Evolutionary conservation across 2,329 filamentous ascomycete species (phyloP).

Genomic region (Ceratocystis papillata): DNA sequence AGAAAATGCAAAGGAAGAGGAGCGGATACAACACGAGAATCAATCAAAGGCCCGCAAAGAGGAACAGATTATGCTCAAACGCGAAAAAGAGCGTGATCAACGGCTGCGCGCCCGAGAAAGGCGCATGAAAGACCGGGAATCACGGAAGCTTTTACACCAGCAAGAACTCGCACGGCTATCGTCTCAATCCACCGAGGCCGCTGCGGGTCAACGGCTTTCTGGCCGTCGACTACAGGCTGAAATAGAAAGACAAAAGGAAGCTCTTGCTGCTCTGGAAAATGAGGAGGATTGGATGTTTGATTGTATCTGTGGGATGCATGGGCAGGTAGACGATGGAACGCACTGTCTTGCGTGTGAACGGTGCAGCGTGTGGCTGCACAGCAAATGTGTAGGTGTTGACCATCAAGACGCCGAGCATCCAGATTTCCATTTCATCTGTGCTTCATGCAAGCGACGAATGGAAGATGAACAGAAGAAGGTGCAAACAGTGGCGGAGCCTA

Average conservation of each 20-base stretch:
- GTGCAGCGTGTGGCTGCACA: slow-evolving; percentile 96
- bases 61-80: slow-evolving; percentile 40
- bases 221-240: slow-evolving; percentile 53
- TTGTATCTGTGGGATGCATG: slow-evolving; percentile 81
- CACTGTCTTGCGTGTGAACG: slow-evolving; percentile 89
- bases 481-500: slow-evolving; percentile 44
- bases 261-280: slow-evolving; percentile 59
- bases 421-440: slow-evolving; percentile 80
- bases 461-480: slow-evolving; percentile 52
- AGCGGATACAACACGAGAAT: slow-evolving; percentile 40
- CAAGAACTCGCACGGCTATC: slow-evolving; percentile 71
- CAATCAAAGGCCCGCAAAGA: slow-evolving; percentile 57
- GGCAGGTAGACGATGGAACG: slow-evolving; percentile 85
- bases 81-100: slow-evolving; percentile 64
- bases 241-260: slow-evolving; percentile 67
- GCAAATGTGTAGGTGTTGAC: slow-evolving; percentile 73
- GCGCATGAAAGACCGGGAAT: slow-evolving; percentile 74
- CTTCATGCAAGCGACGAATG: slow-evolving; percentile 59
- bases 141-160: slow-evolving; percentile 70
- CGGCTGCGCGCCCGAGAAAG: slow-evolving; percentile 76
- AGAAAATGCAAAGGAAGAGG: slow-evolving; percentile 15
- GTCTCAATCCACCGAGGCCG: neutral
- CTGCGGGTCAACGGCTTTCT: slow-evolving; percentile 19
- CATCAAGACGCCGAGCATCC: slow-evolving; percentile 69
- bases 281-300: slow-evolving; percentile 92